Conservation (phyloP, 495 filamentous ascomycete genomes). For the Lasiosphaeris hirsuta region DNA sequence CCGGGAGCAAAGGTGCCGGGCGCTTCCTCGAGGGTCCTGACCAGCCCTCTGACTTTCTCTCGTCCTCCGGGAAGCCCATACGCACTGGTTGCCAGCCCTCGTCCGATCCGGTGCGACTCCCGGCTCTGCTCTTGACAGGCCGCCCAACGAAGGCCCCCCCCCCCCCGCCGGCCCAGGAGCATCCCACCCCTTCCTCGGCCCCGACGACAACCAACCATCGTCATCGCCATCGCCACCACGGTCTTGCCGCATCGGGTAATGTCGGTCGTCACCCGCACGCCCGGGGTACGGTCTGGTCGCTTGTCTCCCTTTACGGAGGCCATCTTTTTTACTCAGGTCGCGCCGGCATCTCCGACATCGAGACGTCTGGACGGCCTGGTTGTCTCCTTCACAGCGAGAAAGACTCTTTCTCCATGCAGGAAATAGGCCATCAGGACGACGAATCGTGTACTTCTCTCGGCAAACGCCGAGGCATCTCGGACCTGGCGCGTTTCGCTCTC, state of each 20-base stretch:
- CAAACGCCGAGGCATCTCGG: constrained; percentile 58
- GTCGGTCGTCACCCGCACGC: constrained; percentile 21
- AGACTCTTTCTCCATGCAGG: constrained; percentile 46
- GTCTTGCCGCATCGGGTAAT: constrained; percentile 27
- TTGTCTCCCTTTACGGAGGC: constrained; percentile 23
- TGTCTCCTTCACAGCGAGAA: constrained; percentile 25
- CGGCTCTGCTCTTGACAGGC: constrained; percentile 2
- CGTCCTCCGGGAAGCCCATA: neutral
- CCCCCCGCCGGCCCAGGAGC: neutral
- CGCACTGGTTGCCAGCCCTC: neutral
- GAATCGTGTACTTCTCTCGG: constrained; percentile 51
- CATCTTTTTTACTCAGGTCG: constrained; percentile 13
- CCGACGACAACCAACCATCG: constrained; percentile 8
- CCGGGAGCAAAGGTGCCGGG: neutral
- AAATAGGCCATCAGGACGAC: constrained; percentile 40
- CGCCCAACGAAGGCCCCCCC: neutral
- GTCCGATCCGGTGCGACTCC: constrained; percentile 6
- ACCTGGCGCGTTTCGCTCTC: constrained; percentile 65
- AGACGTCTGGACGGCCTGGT: constrained; percentile 27
- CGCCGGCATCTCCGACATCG: constrained; percentile 18
- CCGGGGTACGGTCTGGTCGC: constrained; percentile 28
- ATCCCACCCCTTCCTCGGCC: neutral
- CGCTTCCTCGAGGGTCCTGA: constrained; percentile 2
- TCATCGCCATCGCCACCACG: constrained; percentile 1
- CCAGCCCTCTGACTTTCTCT: neutral